Base-by-base conservation (phyloP, 148 eudicot species). In the Rheum nobile region DNA sequence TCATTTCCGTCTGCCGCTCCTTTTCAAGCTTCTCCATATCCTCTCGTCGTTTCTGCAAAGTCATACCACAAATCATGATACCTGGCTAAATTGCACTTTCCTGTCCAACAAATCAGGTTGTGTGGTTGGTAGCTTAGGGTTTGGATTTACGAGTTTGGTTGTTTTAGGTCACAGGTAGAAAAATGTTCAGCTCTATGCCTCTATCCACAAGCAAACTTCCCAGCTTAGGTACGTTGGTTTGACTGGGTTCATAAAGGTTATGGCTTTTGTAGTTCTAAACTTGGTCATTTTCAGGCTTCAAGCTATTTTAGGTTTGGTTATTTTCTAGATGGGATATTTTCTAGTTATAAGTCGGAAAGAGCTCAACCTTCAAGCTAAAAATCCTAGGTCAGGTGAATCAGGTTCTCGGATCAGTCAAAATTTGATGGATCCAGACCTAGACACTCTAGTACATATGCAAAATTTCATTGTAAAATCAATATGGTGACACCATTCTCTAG, bases 1-100 rank as follows among this genome's bases (percentile, higher is more conserved):
- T 85, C 39, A 83, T 52, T 74, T 94, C 98, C 8, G 97, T 89
- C 81, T 89, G 96, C 80, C 85, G 85, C 82, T 94, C 98, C 78
- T 88, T 91, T 76, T 94, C 98, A 32, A 94, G 93, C 74, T 87
- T 94, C 7, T 91, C 97, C 81, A 94, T 85, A 57, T 94, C 98
- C 74, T 91, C 98, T 7, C 88, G 82, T 14, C 96, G 90, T 80
- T 91, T 94, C 98, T 94, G 89, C 80, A 77, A 79, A 48, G 22
- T 12, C 34, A 65, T 65, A 65, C 22, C 41, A 24, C 38, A 65
- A 17, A 65, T 65, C 70, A 32, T 32, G 10, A 32, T 0, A 32
- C 9, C 16, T 34, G 21, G 39, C 28, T 32, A 70, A 21, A 38
- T 70, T 70, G 14, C 48, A 70, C 29, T 70, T 39, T 1, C 48